These are phyloP conservation scores for Leccinum imitatum DNA, from an alignment of 768 basidiomycete species.

Conservation along the genomic window DNA sequence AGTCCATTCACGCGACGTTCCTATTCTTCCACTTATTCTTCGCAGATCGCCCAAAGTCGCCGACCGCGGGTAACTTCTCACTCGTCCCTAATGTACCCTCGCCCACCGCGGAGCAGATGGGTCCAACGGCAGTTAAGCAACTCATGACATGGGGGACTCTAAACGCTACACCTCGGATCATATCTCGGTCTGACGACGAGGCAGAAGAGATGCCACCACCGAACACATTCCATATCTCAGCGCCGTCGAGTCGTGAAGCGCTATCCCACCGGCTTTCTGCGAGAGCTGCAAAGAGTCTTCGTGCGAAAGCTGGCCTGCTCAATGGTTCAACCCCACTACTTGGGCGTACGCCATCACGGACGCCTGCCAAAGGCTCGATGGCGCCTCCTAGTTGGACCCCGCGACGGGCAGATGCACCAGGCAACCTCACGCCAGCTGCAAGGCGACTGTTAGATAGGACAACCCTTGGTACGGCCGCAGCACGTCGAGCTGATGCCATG, in stretches of 20 bases:
- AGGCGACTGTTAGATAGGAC: slow-evolving; percentile 71
- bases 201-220: slow-evolving; percentile 42
- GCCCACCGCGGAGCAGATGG: slow-evolving; percentile 79
- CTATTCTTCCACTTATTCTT: slow-evolving; percentile 10
- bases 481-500: slow-evolving; percentile 69
- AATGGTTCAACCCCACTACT: slow-evolving; percentile 35
- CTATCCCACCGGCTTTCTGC: slow-evolving; percentile 81
- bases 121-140: slow-evolving; percentile 80
- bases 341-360: slow-evolving; percentile 36
- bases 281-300: slow-evolving; percentile 77
- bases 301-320: slow-evolving; percentile 70
- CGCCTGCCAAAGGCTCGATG: slow-evolving; percentile 52
- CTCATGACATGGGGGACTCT: slow-evolving; percentile 98
- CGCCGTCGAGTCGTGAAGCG: slow-evolving; percentile 75
- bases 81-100: slow-evolving; percentile 87
- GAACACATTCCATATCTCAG: slow-evolving; percentile 73
- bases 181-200: slow-evolving; percentile 62
- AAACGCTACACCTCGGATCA: slow-evolving; percentile 85
- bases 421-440: slow-evolving; percentile 85
- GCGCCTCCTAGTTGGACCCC: slow-evolving; percentile 81
- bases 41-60: slow-evolving; percentile 63
- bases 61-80: slow-evolving; percentile 56
- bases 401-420: slow-evolving; percentile 65
- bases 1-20: slow-evolving; percentile 29
- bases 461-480: slow-evolving; percentile 60